These are phyloP conservation scores for Citrullus mucosospermus DNA, from an alignment of 306 rosid species.

Conservation along the genomic window DNA sequence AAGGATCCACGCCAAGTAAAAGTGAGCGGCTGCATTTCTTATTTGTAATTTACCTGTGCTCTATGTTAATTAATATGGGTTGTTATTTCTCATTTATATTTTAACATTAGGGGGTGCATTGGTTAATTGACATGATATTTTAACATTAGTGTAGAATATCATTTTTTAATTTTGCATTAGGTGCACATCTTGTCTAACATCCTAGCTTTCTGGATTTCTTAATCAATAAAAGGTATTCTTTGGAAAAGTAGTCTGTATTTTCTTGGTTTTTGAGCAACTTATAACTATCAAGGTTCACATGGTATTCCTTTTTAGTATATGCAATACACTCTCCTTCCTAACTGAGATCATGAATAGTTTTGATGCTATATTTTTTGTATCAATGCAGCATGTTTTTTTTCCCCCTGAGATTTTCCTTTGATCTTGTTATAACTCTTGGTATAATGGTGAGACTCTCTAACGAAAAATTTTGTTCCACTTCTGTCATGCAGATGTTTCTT, in stretches of 20 bases:
- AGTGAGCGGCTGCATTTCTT: constrained; percentile 26
- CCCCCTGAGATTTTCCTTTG: background rate
- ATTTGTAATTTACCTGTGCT: background rate
- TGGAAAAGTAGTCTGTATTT: background rate
- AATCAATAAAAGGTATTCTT: background rate
- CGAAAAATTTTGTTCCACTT: constrained; percentile 13
- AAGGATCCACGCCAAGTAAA: constrained; percentile 80
- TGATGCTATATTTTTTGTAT: background rate
- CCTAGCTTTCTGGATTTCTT: background rate
- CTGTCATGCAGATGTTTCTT: constrained; percentile 77
- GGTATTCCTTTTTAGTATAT: background rate
- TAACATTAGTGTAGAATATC: background rate
- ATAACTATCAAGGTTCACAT: background rate
- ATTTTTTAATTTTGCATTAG: background rate
- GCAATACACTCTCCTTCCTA: background rate
- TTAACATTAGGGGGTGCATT: background rate
- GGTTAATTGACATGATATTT: background rate
- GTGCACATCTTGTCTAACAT: background rate
- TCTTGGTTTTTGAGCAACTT: background rate
- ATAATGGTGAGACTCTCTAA: constrained; percentile 6
- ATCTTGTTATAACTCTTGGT: constrained; percentile 7
- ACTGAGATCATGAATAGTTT: background rate
- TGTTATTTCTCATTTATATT: background rate
- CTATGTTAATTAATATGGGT: background rate
- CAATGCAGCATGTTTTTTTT: background rate